Evolutionary conservation across 2,329 filamentous ascomycete genomes (phyloP), one percentile per base, ranked within the genome.

Genomic region (Aspergillus hiratsukae): DNA sequence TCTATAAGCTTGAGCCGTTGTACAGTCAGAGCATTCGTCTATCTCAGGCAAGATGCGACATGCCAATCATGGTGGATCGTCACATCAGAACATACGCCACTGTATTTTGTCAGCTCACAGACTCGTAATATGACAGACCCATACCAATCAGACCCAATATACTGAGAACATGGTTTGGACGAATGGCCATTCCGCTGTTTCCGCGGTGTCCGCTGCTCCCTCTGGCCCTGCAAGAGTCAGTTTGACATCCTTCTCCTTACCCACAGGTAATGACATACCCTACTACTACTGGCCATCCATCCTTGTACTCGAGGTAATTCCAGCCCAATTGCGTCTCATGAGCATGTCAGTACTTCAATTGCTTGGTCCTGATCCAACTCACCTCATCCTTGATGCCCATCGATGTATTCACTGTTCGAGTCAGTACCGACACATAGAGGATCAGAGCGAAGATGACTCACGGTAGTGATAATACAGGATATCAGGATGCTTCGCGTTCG

Each of bases 381-480:
- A 73, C 71, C 0, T 37, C 51, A 43, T 70, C 57, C 6, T 11
- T 19, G 31, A 74, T 66, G 1, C 70, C 71, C 48, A 67, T 64
- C 11, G 62, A 67, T 3, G 69, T 69, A 56, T 74, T 73, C 55
- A 72, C 67, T 70, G 35, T 56, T 40, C 56, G 49, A n/a, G 27
- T 53, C 40, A 52, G 29, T 27, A 17, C n/a, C 28, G 9, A 17
- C 1, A 9, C 50, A 11, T 27, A 8, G 1, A 23, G 23, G 23
- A n/a, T 3, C 23, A n/a, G 21, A 31, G 21, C 8, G 7, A 9
- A 3, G n/a, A 1, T n/a, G 19, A 63, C 70, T 50, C 52, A 72
- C 70, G 56, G 41, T 74, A 76, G 61, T 76, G 73, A 59, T 72
- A 76, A 40, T 75, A 76, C 11, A 76, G 58, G 40, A 75, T 63